A percentile compares a stretch with the other conserved stretches of the same genome.
These are phyloP conservation scores for Sclerospora graminicola DNA, from an alignment of 352 stramenopile genomes.

Conservation along the genomic window DNA sequence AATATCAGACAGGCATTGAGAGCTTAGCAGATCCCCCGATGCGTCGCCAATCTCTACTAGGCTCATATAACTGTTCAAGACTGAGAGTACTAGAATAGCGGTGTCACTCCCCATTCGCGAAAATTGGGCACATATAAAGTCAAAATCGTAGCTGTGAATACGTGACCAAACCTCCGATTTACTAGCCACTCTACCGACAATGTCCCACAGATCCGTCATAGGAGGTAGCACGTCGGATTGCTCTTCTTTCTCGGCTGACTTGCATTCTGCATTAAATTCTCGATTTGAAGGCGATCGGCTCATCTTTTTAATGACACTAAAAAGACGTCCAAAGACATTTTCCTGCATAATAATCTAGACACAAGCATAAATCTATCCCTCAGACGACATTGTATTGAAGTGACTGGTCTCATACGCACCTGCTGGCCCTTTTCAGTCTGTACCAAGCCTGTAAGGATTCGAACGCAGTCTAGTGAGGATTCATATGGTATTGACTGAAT, in stretches of 20 bases:
- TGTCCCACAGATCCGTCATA: slow-evolving; percentile 34
- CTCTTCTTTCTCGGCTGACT: slow-evolving; percentile 15
- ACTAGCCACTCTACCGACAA: slow-evolving; percentile 31
- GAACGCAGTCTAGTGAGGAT: slow-evolving; percentile 36
- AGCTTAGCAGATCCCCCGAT: slow-evolving; percentile 38
- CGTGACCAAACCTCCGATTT: slow-evolving; percentile 30
- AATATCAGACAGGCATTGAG: slow-evolving; percentile 45
- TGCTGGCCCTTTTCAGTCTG: slow-evolving; percentile 36
- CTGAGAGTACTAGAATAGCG: slow-evolving; percentile 29
- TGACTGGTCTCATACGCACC: slow-evolving; percentile 17
- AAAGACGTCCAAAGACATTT: slow-evolving; percentile 29
- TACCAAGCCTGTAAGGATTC: slow-evolving; percentile 33
- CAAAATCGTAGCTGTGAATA: slow-evolving; percentile 45
- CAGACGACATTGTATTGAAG: slow-evolving; percentile 15
- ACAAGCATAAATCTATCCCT: slow-evolving; percentile 13
- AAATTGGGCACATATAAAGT: slow-evolving; percentile 58
- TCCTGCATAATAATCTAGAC: slow-evolving; percentile 35
- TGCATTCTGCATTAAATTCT: slow-evolving; percentile 6
- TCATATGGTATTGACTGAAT: slow-evolving; percentile 15
- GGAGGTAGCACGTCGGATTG: slow-evolving; percentile 10
- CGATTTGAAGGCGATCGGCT: slow-evolving; percentile 17
- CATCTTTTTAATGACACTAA: slow-evolving; percentile 39
- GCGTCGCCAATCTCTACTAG: slow-evolving; percentile 34
- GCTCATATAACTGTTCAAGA: slow-evolving; percentile 51
- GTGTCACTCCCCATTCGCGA: slow-evolving; percentile 22